A percentile compares a stretch with the other conserved stretches of the same genome.
These are phyloP conservation scores for Agrocybe praecox DNA, from an alignment of 768 basidiomycete species.

Conservation along the genomic window DNA sequence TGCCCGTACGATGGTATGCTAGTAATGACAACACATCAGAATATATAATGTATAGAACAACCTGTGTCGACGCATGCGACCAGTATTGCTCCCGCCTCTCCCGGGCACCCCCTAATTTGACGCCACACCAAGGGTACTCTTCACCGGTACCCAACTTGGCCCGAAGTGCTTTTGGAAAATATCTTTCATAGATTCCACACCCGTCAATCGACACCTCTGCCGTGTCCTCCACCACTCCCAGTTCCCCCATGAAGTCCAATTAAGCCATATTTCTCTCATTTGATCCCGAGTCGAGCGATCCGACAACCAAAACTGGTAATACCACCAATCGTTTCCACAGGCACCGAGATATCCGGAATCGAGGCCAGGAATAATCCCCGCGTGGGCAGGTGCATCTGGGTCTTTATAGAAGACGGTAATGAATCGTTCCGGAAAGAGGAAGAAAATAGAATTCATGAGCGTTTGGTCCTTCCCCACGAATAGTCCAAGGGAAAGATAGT, in stretches of 20 bases:
- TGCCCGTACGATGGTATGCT: not conserved
- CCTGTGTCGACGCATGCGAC: too few relatives aligned
- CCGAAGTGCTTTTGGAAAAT: slow-evolving; percentile 6
- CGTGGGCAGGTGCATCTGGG: slow-evolving; percentile 24
- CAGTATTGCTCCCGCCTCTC: too few relatives aligned
- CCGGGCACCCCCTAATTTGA: not conserved
- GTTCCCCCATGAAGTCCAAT: slow-evolving; percentile 5
- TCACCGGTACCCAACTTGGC: not conserved
- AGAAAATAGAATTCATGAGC: slow-evolving; percentile 41
- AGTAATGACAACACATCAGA: not conserved
- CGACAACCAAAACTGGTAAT: slow-evolving; percentile 55
- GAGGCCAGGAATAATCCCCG: slow-evolving; percentile 10
- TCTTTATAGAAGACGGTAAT: slow-evolving; percentile 38
- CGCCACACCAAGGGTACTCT: not conserved
- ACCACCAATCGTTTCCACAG: slow-evolving; percentile 49
- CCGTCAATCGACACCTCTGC: slow-evolving; percentile 26
- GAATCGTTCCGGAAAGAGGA: slow-evolving; percentile 47
- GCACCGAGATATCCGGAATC: slow-evolving; percentile 34
- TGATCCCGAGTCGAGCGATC: slow-evolving; percentile 15
- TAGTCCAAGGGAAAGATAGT: slow-evolving; percentile 45
- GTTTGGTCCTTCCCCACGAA: slow-evolving; percentile 65
- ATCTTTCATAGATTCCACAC: slow-evolving; percentile 11
- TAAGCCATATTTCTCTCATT: slow-evolving; percentile 26
- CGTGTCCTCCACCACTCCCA: slow-evolving; percentile 26
- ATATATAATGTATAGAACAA: not conserved